Evolutionary conservation across 805 yeast genomes (phyloP).

Genomic region (Saccharomycopsis selenospora): DNA sequence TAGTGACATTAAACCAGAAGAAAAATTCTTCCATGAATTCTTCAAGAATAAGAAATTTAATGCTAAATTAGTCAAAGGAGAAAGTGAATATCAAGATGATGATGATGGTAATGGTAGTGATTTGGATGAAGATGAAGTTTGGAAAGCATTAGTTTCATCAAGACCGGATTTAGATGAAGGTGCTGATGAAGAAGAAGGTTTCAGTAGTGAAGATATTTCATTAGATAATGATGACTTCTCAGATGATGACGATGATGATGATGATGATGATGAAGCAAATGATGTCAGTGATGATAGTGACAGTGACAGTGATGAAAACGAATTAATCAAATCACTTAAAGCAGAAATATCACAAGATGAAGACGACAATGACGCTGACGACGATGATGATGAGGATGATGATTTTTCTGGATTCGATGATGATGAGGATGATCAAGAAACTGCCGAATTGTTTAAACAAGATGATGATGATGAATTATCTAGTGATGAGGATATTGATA

Average conservation of each 20-base stretch:
- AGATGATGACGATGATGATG: slow-evolving; percentile 27
- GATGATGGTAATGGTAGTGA: slow-evolving; percentile 39
- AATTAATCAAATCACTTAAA: slow-evolving; percentile 31
- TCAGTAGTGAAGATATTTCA: slow-evolving; percentile 42
- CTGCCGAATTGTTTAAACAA: slow-evolving; percentile 22
- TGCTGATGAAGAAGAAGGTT: slow-evolving; percentile 45
- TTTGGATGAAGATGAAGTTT: slow-evolving; percentile 63
- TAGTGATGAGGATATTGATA: slow-evolving; percentile 22
- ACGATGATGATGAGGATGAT: slow-evolving; percentile 15
- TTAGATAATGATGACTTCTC: slow-evolving; percentile 32
- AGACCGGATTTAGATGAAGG: slow-evolving; percentile 56
- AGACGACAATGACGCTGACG: slow-evolving; percentile 25
- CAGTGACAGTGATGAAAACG: slow-evolving; percentile 28
- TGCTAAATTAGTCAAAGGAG: slow-evolving; percentile 29
- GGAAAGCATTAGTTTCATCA: slow-evolving; percentile 72
- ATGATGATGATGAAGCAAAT: slow-evolving; percentile 27
- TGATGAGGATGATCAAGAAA: slow-evolving; percentile 22
- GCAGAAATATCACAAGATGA: slow-evolving; percentile 34
- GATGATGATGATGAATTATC: slow-evolving; percentile 25
- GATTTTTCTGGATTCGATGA: slow-evolving; percentile 25
- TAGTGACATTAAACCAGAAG: slow-evolving; percentile 74
- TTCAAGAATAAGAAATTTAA: slow-evolving; percentile 53
- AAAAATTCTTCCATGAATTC: slow-evolving; percentile 79
- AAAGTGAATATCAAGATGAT: slow-evolving; percentile 30
- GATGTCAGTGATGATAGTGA: slow-evolving; percentile 33